A percentile compares a stretch with the other conserved stretches of the same genome.
These are phyloP conservation scores for Oryza longistaminata DNA, from an alignment of 176 grass and related monocot genomes.

Conservation along the genomic window DNA sequence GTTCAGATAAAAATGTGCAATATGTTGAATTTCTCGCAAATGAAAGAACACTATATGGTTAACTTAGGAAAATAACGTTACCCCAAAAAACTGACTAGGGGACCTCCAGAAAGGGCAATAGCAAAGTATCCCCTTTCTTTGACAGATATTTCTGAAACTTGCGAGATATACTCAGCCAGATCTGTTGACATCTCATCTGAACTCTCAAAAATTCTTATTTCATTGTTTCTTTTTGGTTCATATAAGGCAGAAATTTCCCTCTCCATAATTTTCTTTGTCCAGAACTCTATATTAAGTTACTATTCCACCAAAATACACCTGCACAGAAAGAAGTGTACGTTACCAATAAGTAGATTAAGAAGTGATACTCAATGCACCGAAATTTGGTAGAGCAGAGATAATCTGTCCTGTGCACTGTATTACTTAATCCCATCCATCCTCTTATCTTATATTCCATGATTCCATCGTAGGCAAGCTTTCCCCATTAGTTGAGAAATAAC, in stretches of 20 bases:
- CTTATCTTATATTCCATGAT: conserved; percentile 26
- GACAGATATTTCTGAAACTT: conserved; percentile 91
- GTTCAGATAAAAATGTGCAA: background rate
- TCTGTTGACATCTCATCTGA: conserved; percentile 75
- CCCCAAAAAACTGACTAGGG: conserved; percentile 74
- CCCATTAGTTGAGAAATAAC: background rate
- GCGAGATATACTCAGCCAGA: conserved; percentile 87
- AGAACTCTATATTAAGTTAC: conserved; percentile 30
- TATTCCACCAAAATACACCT: conserved; percentile 43
- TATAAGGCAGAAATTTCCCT: conserved; percentile 50
- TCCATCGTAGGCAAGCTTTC: conserved; percentile 7
- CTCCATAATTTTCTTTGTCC: conserved; percentile 39
- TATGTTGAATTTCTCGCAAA: conserved; percentile 9
- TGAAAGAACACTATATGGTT: conserved; percentile 10
- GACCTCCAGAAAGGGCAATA: conserved; percentile 77
- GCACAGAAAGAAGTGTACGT: conserved; percentile 38
- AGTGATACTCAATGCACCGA: background rate
- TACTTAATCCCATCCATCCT: conserved; percentile 2
- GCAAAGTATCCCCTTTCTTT: conserved; percentile 96
- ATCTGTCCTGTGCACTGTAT: background rate
- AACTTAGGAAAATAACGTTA: conserved; percentile 43
- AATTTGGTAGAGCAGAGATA: background rate
- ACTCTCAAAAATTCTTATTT: conserved; percentile 87
- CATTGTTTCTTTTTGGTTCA: conserved; percentile 62
- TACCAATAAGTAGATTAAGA: conserved; percentile 25